Evolutionary conservation across 345 rosid species (phyloP).

Genomic region (Arabidopsis thaliana): TAIR10.1 NC_003070.9:9973501-9974000

Average conservation of each 20-base stretch:
- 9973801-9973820: slow-evolving; percentile 35
- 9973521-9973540: slow-evolving; percentile 45
- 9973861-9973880: slow-evolving; percentile 28
- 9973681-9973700: slow-evolving; percentile 40
- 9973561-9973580: slow-evolving; percentile 40
- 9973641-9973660: slow-evolving; percentile 53
- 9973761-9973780: slow-evolving; percentile 31
- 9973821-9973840: slow-evolving; percentile 38
- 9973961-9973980: slow-evolving; percentile 46
- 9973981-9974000: slow-evolving; percentile 43
- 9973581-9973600: slow-evolving; percentile 40
- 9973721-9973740: slow-evolving; percentile 50
- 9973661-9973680: slow-evolving; percentile 48
- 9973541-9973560: slow-evolving; percentile 35
- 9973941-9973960: slow-evolving; percentile 45
- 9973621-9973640: slow-evolving; percentile 40
- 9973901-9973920: slow-evolving; percentile 32
- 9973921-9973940: slow-evolving; percentile 45
- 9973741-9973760: slow-evolving; percentile 21
- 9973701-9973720: slow-evolving; percentile 43
- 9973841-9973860: neutral
- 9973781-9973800: slow-evolving; percentile 31
- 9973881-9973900: slow-evolving; percentile 36
- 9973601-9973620: slow-evolving; percentile 36
- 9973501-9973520: slow-evolving; percentile 43